Evolutionary conservation across 1,139 yeast species (phyloP).

Genomic region (Kazachstania sp.): DNA sequence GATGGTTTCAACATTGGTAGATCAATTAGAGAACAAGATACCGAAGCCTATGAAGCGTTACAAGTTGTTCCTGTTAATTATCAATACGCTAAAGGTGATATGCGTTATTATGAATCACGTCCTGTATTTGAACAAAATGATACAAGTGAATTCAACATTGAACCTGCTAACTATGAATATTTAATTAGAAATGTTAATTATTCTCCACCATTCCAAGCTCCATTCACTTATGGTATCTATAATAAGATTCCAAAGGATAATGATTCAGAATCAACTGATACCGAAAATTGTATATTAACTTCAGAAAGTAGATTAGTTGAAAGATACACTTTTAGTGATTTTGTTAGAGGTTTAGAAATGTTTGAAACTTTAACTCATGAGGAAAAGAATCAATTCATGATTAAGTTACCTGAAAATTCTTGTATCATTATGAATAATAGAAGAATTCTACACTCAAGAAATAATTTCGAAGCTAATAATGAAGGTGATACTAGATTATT

Average conservation of each 20-base stretch:
- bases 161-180: constrained; percentile 28
- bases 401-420: constrained; percentile 52
- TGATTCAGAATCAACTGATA: constrained; percentile 4
- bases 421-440: constrained; percentile 71
- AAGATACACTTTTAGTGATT: constrained; percentile 40
- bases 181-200: constrained; percentile 56
- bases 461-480: constrained; percentile 40
- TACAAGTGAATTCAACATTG: constrained; percentile 24
- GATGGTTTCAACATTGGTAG: constrained; percentile 67
- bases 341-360: constrained; percentile 47
- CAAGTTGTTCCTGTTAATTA: constrained; percentile 58
- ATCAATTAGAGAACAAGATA: constrained; percentile 45
- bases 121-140: constrained; percentile 60
- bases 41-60: constrained; percentile 57
- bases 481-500: constrained; percentile 53
- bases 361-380: constrained; percentile 56
- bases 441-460: constrained; percentile 62
- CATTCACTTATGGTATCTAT: constrained; percentile 50
- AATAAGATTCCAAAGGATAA: constrained; percentile 25
- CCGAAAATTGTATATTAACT: constrained; percentile 15
- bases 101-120: constrained; percentile 55
- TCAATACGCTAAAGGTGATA: constrained; percentile 58
- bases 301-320: constrained; percentile 32
- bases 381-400: constrained; percentile 46
- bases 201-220: constrained; percentile 84